Base-by-base conservation (phyloP, 129 eudicot genomes). In the Gnaphalium uliginosum region DNA sequence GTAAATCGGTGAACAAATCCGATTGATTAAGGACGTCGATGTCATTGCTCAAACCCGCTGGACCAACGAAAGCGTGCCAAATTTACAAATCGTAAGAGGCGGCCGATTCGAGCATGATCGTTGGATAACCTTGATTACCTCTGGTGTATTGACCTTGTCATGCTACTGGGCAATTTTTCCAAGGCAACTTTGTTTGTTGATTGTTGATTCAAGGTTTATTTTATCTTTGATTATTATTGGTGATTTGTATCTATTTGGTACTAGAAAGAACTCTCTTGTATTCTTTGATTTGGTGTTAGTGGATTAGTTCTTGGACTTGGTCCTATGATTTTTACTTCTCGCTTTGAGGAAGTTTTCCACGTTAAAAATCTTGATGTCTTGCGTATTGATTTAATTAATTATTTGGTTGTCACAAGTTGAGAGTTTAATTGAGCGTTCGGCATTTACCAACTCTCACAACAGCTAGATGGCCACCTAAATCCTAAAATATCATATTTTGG, bases 401-500 rank as follows among this genome's bases (percentile, higher is more conserved):
- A 21, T 0, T 51, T 51, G 4, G n/a, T 51, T 51, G 21, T 15
- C 8, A 51, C 21, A 17, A 51, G 58, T 51, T 13, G 57, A 1
- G 21, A 50, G 57, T 17, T 11, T 4, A 13, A 4, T 1, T 2
- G 57, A 0, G 1, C 57, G 2, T 50, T 11, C 21, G 6, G 5
- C 5, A 11, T 50, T 50, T 50, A 5, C 0, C 19, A 50, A 50
- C 21, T 50, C 4, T 50, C 15, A 33, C 6, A 33, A 5, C 37
- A 33, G 69, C 67, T 80, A 58, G 84, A 74, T 74, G 76, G 68
- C 22, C 37, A 80, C 64, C 9, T 80, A 7, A 80, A 68, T 23
- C 84, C 80, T 2, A 80, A 80, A 57, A 80, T 74, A 58, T 67
- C 76, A 2, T 80, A 80, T 33, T 80, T 80, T 60, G 80, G 84